Conservation (phyloP, 2,329 filamentous ascomycete genomes). For the Colletotrichum spinosum region DNA sequence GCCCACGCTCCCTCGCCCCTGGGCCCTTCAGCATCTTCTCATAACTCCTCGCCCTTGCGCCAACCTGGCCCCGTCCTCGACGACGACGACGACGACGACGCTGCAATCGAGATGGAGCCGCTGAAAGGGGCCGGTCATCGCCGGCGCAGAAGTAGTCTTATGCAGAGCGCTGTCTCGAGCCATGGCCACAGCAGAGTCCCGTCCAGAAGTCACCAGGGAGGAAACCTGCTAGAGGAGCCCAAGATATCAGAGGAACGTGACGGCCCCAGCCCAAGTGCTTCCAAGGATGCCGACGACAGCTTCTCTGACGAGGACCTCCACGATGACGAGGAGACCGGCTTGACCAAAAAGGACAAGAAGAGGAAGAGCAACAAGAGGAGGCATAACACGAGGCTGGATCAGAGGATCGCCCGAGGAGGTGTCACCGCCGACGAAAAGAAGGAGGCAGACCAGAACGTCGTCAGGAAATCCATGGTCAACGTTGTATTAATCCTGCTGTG, state of each 20-base stretch:
- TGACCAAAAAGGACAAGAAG: constrained; percentile 79
- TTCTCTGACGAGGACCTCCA: constrained; percentile 79
- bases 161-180: constrained; percentile 50
- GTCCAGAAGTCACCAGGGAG: constrained; percentile 42
- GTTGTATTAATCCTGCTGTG: constrained; percentile 85
- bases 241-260: constrained; percentile 59
- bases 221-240: constrained; percentile 51
- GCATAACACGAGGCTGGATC: constrained; percentile 76
- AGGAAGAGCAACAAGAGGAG: constrained; percentile 75
- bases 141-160: constrained; percentile 67
- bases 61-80: constrained; percentile 19
- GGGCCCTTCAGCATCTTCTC: constrained; percentile 20
- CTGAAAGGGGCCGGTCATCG: constrained; percentile 62
- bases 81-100: constrained; percentile 50
- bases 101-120: constrained; percentile 68
- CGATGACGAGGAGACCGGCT: constrained; percentile 90
- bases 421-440: constrained; percentile 79
- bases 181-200: constrained; percentile 41
- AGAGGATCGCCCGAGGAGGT: constrained; percentile 71
- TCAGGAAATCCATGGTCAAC: constrained; percentile 79
- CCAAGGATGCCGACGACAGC: constrained; percentile 58
- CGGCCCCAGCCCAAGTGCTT: constrained; percentile 40
- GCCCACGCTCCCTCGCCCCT: constrained; percentile 25
- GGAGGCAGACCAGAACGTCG: constrained; percentile 79
- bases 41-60: constrained; percentile 1